Conservation (phyloP, 2,329 filamentous ascomycete species). For the Xylariaceae sp. region DNA sequence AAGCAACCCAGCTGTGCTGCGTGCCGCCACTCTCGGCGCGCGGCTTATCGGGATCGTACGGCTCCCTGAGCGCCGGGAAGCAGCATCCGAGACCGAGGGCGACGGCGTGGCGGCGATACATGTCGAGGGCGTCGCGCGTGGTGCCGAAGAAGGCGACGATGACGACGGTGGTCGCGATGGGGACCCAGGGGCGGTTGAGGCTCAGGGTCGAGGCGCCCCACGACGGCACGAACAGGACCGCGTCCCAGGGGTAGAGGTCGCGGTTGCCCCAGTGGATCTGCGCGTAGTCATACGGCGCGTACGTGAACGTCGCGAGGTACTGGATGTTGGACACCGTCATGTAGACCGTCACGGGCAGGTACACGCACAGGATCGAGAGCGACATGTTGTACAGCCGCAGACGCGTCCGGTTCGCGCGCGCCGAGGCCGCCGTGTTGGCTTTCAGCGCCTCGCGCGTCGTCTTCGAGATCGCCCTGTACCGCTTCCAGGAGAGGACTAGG, state of each 20-base stretch:
- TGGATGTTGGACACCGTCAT: slow-evolving; percentile 47
- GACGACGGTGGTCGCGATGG: slow-evolving; percentile 49
- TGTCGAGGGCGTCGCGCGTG: slow-evolving; percentile 55
- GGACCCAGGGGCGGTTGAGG: slow-evolving; percentile 53
- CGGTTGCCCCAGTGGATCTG: slow-evolving; percentile 43
- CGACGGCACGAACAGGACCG: slow-evolving; percentile 50
- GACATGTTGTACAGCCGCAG: slow-evolving; percentile 60
- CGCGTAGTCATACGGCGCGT: slow-evolving; percentile 44
- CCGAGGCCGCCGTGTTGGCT: slow-evolving; percentile 43
- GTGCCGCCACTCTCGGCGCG: neutral
- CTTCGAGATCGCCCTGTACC: slow-evolving; percentile 51
- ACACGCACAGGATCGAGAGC: slow-evolving; percentile 53
- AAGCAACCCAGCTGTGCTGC: slow-evolving; percentile 9
- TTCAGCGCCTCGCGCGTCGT: slow-evolving; percentile 44
- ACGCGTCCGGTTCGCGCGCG: slow-evolving; percentile 51
- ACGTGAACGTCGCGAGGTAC: slow-evolving; percentile 28
- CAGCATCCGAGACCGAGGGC: slow-evolving; percentile 16
- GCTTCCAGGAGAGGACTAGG: slow-evolving; percentile 47
- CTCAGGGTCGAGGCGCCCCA: slow-evolving; percentile 42
- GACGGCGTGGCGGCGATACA: slow-evolving; percentile 43
- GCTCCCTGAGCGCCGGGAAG: slow-evolving; percentile 2
- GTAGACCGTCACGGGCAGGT: slow-evolving; percentile 51
- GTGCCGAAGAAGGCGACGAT: slow-evolving; percentile 60
- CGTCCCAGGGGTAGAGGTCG: slow-evolving; percentile 47
- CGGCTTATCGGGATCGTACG: neutral